Evolutionary conservation across 106 monocot species (phyloP).

Genomic region (Acorus gramineus): DNA sequence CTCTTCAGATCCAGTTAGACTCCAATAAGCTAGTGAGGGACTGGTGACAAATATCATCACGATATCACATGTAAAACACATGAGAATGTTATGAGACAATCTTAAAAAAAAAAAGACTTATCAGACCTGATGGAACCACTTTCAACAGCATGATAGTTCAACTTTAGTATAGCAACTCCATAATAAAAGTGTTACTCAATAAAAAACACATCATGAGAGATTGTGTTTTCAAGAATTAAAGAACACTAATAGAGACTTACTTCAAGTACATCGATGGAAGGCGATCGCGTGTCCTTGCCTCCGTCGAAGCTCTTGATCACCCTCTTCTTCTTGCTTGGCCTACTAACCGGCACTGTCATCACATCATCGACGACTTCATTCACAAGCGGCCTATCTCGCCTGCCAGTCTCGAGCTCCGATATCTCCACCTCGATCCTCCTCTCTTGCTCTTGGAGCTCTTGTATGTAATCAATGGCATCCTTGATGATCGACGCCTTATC

Average conservation of each 20-base stretch:
- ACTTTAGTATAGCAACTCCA: too few species aligned
- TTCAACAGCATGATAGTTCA: too few species aligned
- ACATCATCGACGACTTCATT: too few species aligned
- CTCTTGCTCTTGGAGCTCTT: constrained; percentile 55
- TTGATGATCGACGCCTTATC: constrained; percentile 68
- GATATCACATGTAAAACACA: too few species aligned
- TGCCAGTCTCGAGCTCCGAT: constrained; percentile 5
- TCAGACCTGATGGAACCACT: too few species aligned
- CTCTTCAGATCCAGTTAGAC: neutral
- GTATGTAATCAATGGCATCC: constrained; percentile 60
- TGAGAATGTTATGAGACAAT: too few species aligned
- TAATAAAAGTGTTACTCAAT: too few species aligned
- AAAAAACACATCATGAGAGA: neutral
- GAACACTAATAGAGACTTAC: neutral
- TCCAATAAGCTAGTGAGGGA: neutral
- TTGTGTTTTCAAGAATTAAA: neutral
- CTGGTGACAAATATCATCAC: too few species aligned
- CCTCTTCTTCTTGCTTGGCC: neutral
- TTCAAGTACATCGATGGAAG: constrained; percentile 5
- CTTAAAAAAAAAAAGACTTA: too few species aligned
- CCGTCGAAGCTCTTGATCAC: neutral
- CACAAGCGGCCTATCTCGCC: too few species aligned
- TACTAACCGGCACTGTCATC: too few species aligned
- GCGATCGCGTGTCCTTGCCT: neutral
- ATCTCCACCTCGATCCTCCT: constrained; percentile 26